These are phyloP conservation scores for Pseudozyma thailandica DNA, from an alignment of 1,284 basidiomycete genomes.

Conservation along the genomic window DNA sequence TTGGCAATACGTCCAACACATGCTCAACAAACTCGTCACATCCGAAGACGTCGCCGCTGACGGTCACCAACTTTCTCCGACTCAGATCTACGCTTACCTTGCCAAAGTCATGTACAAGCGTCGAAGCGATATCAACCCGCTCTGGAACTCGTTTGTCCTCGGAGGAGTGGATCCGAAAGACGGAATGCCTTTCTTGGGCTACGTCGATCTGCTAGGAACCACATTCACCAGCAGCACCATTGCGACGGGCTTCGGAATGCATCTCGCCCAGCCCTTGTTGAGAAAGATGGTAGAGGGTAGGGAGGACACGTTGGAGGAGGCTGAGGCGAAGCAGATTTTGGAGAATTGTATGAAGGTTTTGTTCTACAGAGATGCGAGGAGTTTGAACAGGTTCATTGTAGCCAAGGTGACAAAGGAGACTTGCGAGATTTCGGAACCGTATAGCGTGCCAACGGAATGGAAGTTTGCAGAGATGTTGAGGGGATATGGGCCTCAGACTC, in stretches of 20 bases:
- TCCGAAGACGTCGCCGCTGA: constrained; percentile 85
- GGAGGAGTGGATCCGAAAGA: constrained; percentile 71
- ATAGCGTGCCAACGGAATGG: constrained; percentile 83
- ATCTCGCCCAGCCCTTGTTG: constrained; percentile 92
- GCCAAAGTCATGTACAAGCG: constrained; percentile 89
- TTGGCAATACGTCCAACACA: constrained; percentile 89
- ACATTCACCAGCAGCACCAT: constrained; percentile 94
- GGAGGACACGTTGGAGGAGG: constrained; percentile 80
- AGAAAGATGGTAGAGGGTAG: constrained; percentile 86
- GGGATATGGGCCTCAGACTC: constrained; percentile 72
- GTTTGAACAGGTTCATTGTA: constrained; percentile 98
- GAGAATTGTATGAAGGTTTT: constrained; percentile 91
- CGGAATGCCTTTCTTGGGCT: constrained; percentile 74
- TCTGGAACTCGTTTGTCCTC: constrained; percentile 95
- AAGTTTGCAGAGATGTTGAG: constrained; percentile 89
- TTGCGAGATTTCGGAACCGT: constrained; percentile 82
- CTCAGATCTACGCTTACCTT: constrained; percentile 93
- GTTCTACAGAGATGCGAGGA: constrained; percentile 95
- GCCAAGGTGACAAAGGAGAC: constrained; percentile 86
- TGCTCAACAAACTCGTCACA: constrained; percentile 68
- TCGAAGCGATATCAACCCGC: constrained; percentile 86
- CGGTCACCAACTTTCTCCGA: constrained; percentile 84
- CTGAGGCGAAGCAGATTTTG: constrained; percentile 82
- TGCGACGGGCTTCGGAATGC: constrained; percentile 94
- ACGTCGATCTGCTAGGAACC: constrained; percentile 95